Percentiles rank a stretch among this genome's conserved stretches.
These are phyloP conservation scores for Entelexis paramagnoliae DNA, from an alignment of 1,139 yeast species.

Conservation along the genomic window DNA sequence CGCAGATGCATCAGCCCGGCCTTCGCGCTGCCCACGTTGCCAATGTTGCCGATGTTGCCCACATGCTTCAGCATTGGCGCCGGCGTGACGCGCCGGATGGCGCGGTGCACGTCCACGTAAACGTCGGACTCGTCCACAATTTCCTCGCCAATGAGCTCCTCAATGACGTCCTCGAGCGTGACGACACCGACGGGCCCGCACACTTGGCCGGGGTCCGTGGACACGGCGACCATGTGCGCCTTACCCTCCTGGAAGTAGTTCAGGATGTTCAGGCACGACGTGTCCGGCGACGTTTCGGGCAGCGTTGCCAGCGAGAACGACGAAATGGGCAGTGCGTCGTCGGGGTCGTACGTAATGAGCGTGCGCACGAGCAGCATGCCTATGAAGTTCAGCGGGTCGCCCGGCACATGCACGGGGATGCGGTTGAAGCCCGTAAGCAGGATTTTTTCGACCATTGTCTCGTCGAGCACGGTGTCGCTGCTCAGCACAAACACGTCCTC, in stretches of 20 bases:
- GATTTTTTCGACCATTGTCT: constrained; percentile 74
- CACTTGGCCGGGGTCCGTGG: constrained; percentile 78
- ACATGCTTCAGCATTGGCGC: constrained; percentile 59
- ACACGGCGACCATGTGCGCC: constrained; percentile 92
- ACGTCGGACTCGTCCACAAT: constrained; percentile 97
- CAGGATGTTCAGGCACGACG: constrained; percentile 85
- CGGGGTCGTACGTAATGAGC: constrained; percentile 91
- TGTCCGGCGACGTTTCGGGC: constrained; percentile 86
- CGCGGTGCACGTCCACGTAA: constrained; percentile 78
- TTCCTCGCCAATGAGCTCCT: constrained; percentile 94
- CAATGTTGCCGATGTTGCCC: constrained; percentile 4
- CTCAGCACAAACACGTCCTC: constrained; percentile 82
- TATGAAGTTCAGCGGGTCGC: constrained; percentile 79
- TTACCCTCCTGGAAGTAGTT: constrained; percentile 97
- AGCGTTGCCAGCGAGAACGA: constrained; percentile 91
- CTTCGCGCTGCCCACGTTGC: neutral
- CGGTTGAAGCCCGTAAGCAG: constrained; percentile 91
- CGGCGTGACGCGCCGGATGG: constrained; percentile 57
- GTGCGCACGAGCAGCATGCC: constrained; percentile 93
- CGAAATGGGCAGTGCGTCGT: constrained; percentile 85
- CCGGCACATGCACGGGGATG: constrained; percentile 89
- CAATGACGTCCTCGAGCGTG: constrained; percentile 92
- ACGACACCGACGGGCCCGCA: constrained; percentile 83
- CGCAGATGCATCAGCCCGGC: constrained; percentile 27
- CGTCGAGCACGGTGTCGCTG: constrained; percentile 75